Evolutionary conservation across 768 basidiomycete species (phyloP), one percentile per base, ranked within the genome.

Genomic region (Boletus reticulatus): DNA sequence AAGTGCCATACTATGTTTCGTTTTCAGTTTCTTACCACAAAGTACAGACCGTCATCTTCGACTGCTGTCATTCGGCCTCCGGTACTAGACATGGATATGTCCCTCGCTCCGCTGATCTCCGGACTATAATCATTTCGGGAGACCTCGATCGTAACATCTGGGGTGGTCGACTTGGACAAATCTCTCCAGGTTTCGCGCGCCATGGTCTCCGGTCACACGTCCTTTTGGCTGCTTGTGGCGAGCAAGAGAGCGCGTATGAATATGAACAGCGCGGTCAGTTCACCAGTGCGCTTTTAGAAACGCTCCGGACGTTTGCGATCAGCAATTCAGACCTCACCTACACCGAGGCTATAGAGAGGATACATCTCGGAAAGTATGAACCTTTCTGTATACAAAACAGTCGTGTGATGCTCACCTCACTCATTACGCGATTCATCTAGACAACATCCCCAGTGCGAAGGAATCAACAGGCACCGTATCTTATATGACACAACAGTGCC

Each of bases 41-140:
- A 16, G 16, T 17, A 22, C 53, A 80, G 79, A 77, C 75, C 12
- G 63, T 80, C 22, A 76, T 80, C 39, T 65, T 80, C 7, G 79
- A 79, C 49, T 79, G 79, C 48, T 80, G 79, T 57, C 68, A 73
- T 60, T 76, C 79, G 5, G 76, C 68, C 2, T 74, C 76, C 1
- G 67, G 74, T 13, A 73, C 66, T 17, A 70, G 77, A 17, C n/a
- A 50, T n/a, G 17, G 7, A 39, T 58, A 49, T 20, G 19, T 47
- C 2, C 44, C 52, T 53, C 64, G 64, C 11, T 14, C 31, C 0
- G 55, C 58, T 9, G 1, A 48, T 9, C 52, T 65, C 6, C 10
- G 43, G 14, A 7, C 12, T 4, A 4, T 9, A 22, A 12, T 2
- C 12, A 43, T 63, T 16, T 45, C 51, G 0, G 37, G 50, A 7